Conservation (phyloP, 495 filamentous ascomycete species). For the Annulohypoxylon stygium region DNA sequence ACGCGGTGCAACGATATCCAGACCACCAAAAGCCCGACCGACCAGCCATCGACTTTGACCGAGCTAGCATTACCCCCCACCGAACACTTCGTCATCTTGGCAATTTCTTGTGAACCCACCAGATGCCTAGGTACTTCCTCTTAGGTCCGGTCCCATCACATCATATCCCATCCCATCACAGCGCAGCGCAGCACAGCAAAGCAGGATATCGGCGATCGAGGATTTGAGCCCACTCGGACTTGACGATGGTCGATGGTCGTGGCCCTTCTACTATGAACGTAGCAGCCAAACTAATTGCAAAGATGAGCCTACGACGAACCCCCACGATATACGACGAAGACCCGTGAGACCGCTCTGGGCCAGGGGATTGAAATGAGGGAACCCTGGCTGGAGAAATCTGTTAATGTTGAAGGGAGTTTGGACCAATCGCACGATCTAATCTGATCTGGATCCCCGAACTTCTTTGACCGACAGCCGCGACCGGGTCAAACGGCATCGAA, state of each 20-base stretch:
- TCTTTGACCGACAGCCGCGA: constrained; percentile 33
- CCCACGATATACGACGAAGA: constrained; percentile 35
- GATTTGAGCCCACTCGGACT: constrained; percentile 7
- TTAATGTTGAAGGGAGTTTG: not conserved
- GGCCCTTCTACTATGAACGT: not conserved
- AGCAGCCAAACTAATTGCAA: not conserved
- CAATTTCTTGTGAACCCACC: constrained; percentile 27
- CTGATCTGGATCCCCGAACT: constrained; percentile 39
- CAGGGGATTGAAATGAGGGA: constrained; percentile 24
- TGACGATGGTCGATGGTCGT: constrained; percentile 12
- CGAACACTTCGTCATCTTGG: constrained; percentile 17
- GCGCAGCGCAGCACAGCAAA: not conserved
- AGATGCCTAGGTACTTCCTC: not conserved
- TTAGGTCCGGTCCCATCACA: constrained; percentile 14
- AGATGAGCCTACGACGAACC: constrained; percentile 31
- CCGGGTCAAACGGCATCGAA: constrained; percentile 28
- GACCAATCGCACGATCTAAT: constrained; percentile 42
- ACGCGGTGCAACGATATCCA: constrained; percentile 35
- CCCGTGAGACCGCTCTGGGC: constrained; percentile 34
- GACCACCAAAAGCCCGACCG: constrained; percentile 29
- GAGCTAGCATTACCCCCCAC: constrained; percentile 34
- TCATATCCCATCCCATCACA: constrained; percentile 11
- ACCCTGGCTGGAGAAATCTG: constrained; percentile 6
- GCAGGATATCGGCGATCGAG: constrained; percentile 14
- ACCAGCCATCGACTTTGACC: constrained; percentile 37